These are phyloP conservation scores for Naganishia sp. DNA, from an alignment of 1,284 basidiomycete species.

Conservation along the genomic window DNA sequence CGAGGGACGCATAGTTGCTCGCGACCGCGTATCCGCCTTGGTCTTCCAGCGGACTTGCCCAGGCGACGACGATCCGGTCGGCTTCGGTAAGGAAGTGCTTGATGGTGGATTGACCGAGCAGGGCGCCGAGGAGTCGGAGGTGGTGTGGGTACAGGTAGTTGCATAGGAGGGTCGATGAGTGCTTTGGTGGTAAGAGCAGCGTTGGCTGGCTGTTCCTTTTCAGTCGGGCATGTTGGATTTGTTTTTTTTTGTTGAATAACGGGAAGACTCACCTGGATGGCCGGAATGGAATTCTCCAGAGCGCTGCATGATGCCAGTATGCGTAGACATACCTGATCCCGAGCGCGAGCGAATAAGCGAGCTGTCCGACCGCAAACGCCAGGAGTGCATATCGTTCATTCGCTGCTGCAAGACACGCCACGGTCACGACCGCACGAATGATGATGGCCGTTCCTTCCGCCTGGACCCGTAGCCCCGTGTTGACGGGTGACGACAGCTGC, in stretches of 20 bases:
- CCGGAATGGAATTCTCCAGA: constrained; percentile 10
- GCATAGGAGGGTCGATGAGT: neutral
- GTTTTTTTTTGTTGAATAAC: neutral
- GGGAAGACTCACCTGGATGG: constrained; percentile 5
- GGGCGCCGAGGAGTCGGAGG: constrained; percentile 55
- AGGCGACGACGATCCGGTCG: constrained; percentile 84
- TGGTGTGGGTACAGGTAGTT: constrained; percentile 22
- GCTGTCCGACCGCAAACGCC: constrained; percentile 79
- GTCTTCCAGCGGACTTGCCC: constrained; percentile 75
- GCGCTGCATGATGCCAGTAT: constrained; percentile 1
- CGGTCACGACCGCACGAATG: constrained; percentile 70
- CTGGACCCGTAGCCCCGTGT: constrained; percentile 68
- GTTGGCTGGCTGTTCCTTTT: neutral
- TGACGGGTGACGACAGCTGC: constrained; percentile 57
- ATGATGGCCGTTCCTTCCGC: constrained; percentile 81
- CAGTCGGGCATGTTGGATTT: too few species aligned
- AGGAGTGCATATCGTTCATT: constrained; percentile 60
- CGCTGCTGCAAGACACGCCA: constrained; percentile 61
- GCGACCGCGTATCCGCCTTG: constrained; percentile 94
- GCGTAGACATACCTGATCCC: constrained; percentile 41
- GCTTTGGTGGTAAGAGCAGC: neutral
- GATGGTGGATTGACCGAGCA: constrained; percentile 81
- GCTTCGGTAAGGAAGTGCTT: constrained; percentile 96
- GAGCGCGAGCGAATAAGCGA: constrained; percentile 64
- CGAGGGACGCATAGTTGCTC: constrained; percentile 87